phyloP scores from a whole-genome alignment of 208 protist species.

The Strigomonas culicis region DNA sequence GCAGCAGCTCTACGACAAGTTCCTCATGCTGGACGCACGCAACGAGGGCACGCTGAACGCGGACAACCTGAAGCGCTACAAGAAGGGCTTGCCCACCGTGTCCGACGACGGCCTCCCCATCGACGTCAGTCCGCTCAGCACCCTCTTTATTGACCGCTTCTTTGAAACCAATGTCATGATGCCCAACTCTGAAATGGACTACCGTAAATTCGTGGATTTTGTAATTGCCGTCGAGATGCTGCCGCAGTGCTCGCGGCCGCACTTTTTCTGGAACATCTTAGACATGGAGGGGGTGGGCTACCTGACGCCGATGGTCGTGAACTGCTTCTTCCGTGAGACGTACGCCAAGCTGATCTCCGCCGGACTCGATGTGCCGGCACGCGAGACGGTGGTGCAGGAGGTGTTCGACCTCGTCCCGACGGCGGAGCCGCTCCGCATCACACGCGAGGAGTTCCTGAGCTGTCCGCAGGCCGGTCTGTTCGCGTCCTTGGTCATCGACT shows the following conservation, averaged over 20 bases:
- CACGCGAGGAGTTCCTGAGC: slow-evolving; percentile 79
- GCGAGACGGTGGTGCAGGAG: slow-evolving; percentile 84
- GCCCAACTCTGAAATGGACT: slow-evolving; percentile 86
- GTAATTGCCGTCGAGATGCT: slow-evolving; percentile 86
- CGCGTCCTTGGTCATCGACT: slow-evolving; percentile 84
- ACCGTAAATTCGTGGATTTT: slow-evolving; percentile 93
- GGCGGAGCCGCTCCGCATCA: slow-evolving; percentile 73
- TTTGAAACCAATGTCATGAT: slow-evolving; percentile 90
- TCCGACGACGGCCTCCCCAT: slow-evolving; percentile 72
- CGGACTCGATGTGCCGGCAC: slow-evolving; percentile 55
- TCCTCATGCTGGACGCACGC: slow-evolving; percentile 76
- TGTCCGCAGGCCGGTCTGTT: slow-evolving; percentile 82
- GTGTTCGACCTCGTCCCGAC: slow-evolving; percentile 89
- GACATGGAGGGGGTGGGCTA: slow-evolving; percentile 71
- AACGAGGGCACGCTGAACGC: slow-evolving; percentile 82
- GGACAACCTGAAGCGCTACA: slow-evolving; percentile 75
- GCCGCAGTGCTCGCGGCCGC: slow-evolving; percentile 66
- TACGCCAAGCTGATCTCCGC: slow-evolving; percentile 71
- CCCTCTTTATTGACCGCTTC: slow-evolving; percentile 87
- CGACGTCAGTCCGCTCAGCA: slow-evolving; percentile 71
- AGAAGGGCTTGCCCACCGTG: slow-evolving; percentile 84
- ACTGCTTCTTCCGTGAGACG: slow-evolving; percentile 88
- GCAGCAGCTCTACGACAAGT: slow-evolving; percentile 85
- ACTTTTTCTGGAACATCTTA: slow-evolving; percentile 89
- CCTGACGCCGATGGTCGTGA: slow-evolving; percentile 71